phyloP scores from a whole-genome alignment of 1,284 basidiomycete species.

The Leucoagaricus sp. region DNA sequence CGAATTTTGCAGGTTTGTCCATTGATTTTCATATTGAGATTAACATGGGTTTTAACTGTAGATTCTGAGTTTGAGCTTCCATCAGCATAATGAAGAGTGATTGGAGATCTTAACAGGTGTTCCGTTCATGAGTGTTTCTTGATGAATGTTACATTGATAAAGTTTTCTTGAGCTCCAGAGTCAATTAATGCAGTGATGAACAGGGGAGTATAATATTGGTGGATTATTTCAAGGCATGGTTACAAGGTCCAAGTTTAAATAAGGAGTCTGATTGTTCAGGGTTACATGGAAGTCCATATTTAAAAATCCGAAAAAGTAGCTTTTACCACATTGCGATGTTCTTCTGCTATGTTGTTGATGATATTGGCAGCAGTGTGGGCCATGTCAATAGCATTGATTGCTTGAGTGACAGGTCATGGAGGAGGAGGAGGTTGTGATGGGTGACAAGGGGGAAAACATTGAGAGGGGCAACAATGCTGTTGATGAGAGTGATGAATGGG shows the following conservation, averaged over 20 bases:
- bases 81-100: background rate
- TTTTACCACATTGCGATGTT: background rate
- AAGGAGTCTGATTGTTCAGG: too few species aligned
- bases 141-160: background rate
- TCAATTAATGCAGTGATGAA: background rate
- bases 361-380: background rate
- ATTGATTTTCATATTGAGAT: too few species aligned
- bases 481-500: too few species aligned
- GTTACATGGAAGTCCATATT: too few species aligned
- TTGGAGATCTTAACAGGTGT: background rate
- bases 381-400: too few species aligned
- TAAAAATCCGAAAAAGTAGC: background rate
- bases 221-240: background rate
- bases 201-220: background rate
- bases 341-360: background rate
- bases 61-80: too few species aligned
- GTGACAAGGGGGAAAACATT: too few species aligned
- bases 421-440: too few species aligned
- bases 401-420: too few species aligned
- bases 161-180: background rate
- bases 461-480: background rate
- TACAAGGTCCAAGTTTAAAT: too few species aligned
- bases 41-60: too few species aligned
- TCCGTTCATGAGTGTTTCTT: background rate
- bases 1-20: too few species aligned